These are phyloP conservation scores for Magnaporthiopsis poae DNA, from an alignment of 2,329 filamentous ascomycete species.

Conservation along the genomic window DNA sequence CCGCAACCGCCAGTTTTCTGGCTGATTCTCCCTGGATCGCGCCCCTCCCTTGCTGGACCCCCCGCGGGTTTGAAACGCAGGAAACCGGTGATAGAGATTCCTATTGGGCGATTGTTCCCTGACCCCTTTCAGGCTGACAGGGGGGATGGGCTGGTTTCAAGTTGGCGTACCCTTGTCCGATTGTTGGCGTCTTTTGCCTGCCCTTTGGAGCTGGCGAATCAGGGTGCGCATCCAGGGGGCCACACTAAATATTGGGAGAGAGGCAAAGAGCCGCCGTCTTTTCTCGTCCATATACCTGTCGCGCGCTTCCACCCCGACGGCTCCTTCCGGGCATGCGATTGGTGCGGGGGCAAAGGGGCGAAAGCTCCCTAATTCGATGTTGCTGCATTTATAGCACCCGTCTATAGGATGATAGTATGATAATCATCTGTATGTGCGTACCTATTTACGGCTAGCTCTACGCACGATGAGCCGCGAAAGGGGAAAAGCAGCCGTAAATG, in stretches of 20 bases:
- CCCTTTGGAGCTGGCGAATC: background rate
- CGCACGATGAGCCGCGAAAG: background rate
- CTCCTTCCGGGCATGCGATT: background rate
- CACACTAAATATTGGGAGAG: background rate
- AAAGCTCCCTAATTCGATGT: background rate
- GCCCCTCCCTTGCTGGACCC: background rate
- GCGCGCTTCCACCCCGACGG: background rate
- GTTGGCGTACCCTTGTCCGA: background rate
- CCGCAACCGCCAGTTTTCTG: background rate
- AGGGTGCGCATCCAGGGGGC: background rate
- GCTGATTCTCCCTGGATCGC: background rate
- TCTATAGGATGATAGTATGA: background rate
- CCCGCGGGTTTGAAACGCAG: background rate
- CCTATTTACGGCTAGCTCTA: background rate
- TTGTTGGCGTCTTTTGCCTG: background rate
- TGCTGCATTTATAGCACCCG: background rate
- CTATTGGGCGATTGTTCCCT: background rate
- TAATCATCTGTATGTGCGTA: background rate
- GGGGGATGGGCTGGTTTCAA: background rate
- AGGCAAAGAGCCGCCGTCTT: background rate
- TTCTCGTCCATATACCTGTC: background rate
- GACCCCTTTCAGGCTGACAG: background rate
- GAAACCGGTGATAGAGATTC: background rate
- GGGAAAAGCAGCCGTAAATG: background rate
- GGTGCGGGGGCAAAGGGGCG: no score